These are phyloP conservation scores for Suhomyces chickasaworum DNA, from an alignment of 1,139 yeast species.

Conservation along the genomic window DNA sequence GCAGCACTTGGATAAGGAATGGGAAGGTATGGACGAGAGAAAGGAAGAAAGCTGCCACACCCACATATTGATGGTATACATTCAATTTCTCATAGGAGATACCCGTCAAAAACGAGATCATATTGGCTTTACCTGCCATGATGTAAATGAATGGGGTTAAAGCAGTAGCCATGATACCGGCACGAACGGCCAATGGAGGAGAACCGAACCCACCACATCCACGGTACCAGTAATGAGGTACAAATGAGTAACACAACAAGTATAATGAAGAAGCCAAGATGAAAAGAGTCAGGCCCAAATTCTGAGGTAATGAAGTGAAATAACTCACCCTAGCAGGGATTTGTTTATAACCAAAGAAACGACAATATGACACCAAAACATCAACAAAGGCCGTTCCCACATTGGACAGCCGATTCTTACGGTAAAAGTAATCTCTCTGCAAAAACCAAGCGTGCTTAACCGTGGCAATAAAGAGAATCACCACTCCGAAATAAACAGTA, in stretches of 20 bases:
- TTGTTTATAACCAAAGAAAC: slow-evolving; percentile 53
- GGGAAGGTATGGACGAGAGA: slow-evolving; percentile 58
- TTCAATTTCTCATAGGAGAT: slow-evolving; percentile 58
- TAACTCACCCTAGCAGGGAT: slow-evolving; percentile 40
- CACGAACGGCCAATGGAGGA: slow-evolving; percentile 62
- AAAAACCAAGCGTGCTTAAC: slow-evolving; percentile 42
- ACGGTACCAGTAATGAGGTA: slow-evolving; percentile 59
- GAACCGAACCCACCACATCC: slow-evolving; percentile 61
- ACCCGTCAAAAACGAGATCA: slow-evolving; percentile 54
- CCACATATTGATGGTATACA: slow-evolving; percentile 54
- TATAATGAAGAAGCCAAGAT: slow-evolving; percentile 46
- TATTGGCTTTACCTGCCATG: slow-evolving; percentile 55
- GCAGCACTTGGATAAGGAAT: slow-evolving; percentile 46
- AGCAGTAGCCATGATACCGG: slow-evolving; percentile 57
- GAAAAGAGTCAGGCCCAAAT: slow-evolving; percentile 50
- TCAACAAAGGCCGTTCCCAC: slow-evolving; percentile 25
- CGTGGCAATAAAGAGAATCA: slow-evolving; percentile 37
- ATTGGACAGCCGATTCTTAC: slow-evolving; percentile 16
- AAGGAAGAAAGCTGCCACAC: slow-evolving; percentile 47
- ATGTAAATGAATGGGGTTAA: slow-evolving; percentile 54
- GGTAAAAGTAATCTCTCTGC: slow-evolving; percentile 36
- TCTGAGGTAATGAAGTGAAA: slow-evolving; percentile 52
- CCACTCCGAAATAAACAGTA: slow-evolving; percentile 48
- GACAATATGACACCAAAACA: slow-evolving; percentile 39
- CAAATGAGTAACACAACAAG: slow-evolving; percentile 44